Percentiles rank a stretch among this genome's conserved stretches.
Evolutionary conservation across 257 asterid species (phyloP).

Genomic region (Plectranthus barbatus): DNA sequence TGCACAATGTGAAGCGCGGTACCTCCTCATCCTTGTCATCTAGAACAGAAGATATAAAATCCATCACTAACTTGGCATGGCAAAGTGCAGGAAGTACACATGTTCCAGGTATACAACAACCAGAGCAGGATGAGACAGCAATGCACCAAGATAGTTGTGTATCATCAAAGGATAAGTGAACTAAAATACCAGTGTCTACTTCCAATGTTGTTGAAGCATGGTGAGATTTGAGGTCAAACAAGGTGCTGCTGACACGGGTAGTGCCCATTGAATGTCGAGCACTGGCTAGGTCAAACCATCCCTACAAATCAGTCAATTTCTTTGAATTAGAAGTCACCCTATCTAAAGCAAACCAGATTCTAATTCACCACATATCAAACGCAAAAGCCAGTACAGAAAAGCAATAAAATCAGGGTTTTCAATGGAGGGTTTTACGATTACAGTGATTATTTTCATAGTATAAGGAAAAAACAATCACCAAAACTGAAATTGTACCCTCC

Average conservation of each 20-base stretch:
- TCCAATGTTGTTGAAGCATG: conserved; percentile 67
- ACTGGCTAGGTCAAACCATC: conserved; percentile 87
- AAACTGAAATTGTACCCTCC: neutral
- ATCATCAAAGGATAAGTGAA: neutral
- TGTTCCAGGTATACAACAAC: neutral
- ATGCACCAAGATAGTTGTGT: neutral
- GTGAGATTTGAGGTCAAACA: conserved; percentile 72
- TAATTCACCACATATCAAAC: conserved; percentile 6
- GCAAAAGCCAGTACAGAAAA: neutral
- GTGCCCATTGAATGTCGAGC: conserved; percentile 89
- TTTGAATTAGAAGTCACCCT: neutral
- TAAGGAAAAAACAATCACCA: too few relatives aligned
- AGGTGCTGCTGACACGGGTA: conserved; percentile 60
- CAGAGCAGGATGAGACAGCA: too few relatives aligned
- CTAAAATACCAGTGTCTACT: conserved; percentile 38
- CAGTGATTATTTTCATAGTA: neutral
- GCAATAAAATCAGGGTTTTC: neutral
- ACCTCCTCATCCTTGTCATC: conserved; percentile 25
- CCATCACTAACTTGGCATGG: neutral
- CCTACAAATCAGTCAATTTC: conserved; percentile 33
- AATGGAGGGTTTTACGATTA: neutral
- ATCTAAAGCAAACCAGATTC: neutral
- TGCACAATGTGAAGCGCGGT: conserved; percentile 48
- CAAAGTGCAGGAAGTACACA: neutral
- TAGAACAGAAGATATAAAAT: conserved; percentile 16